A percentile compares a stretch with the other conserved stretches of the same genome.
phyloP scores from a whole-genome alignment of 257 asterid species.

The Nicotiana sylvestris region DNA sequence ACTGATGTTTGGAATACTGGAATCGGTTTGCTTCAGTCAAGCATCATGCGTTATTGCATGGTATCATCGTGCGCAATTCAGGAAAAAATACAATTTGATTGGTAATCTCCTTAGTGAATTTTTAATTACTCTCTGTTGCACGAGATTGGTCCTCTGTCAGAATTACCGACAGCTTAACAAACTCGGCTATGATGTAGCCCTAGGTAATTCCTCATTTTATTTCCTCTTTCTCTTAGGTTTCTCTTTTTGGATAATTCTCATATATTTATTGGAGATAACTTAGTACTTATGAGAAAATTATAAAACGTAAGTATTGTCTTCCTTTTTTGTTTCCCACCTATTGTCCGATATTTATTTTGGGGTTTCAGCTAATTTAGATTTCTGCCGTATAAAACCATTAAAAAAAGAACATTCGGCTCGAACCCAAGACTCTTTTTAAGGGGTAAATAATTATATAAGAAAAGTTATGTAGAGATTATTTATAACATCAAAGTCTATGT shows the following conservation, averaged over 20 bases:
- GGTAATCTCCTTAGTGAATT: constrained; percentile 19
- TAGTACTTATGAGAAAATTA: background rate
- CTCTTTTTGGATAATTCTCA: background rate
- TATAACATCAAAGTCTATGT: too few relatives aligned
- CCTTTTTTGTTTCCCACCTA: too few relatives aligned
- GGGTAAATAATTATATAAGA: too few relatives aligned
- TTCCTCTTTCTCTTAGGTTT: background rate
- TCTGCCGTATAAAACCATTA: too few relatives aligned
- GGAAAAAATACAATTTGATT: constrained; percentile 10
- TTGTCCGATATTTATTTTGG: too few relatives aligned
- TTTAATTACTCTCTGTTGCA: constrained; percentile 13
- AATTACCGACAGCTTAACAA: constrained; percentile 22
- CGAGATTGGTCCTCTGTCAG: constrained; percentile 19
- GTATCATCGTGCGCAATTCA: constrained; percentile 21
- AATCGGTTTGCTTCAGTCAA: background rate
- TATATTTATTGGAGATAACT: background rate
- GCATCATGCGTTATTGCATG: constrained; percentile 14
- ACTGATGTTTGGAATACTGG: background rate
- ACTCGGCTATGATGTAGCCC: constrained; percentile 16
- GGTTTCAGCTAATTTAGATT: too few relatives aligned
- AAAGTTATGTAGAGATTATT: too few relatives aligned
- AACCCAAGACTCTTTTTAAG: too few relatives aligned
- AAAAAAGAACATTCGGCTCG: too few relatives aligned
- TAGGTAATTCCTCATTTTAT: constrained; percentile 7
- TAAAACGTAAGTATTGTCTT: background rate